phyloP scores from a whole-genome alignment of 2,329 filamentous ascomycete genomes.

The Dendrostoma leiphaemia region DNA sequence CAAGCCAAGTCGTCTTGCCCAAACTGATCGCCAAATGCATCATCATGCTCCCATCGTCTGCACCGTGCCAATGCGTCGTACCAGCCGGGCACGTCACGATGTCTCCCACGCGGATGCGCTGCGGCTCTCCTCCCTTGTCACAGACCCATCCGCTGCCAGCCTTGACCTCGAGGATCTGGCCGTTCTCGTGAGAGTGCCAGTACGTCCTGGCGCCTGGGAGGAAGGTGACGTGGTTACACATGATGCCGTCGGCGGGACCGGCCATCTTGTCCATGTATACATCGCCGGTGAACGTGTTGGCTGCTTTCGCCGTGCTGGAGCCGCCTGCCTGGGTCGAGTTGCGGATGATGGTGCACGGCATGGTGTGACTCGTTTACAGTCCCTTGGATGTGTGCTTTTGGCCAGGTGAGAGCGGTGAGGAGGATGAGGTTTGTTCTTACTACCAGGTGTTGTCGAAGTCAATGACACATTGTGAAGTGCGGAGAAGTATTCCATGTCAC shows the following conservation, averaged over 20 bases:
- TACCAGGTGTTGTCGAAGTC: too few relatives aligned
- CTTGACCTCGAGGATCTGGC: conserved; percentile 39
- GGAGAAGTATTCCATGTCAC: too few relatives aligned
- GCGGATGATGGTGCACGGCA: conserved; percentile 13
- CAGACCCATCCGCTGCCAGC: conserved; percentile 41
- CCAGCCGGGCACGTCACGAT: conserved; percentile 37
- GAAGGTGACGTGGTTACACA: conserved; percentile 35
- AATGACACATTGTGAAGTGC: too few relatives aligned
- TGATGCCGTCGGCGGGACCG: conserved; percentile 3
- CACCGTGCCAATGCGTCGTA: conserved; percentile 44
- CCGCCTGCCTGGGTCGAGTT: conserved; percentile 10
- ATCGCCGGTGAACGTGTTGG: conserved; percentile 13
- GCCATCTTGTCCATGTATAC: conserved; percentile 15
- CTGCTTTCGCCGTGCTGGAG: conserved; percentile 10
- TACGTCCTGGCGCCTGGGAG: conserved; percentile 40
- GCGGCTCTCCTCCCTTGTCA: conserved; percentile 35
- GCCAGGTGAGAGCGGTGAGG: too few relatives aligned
- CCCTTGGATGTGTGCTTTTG: too few relatives aligned
- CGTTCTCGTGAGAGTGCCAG: conserved; percentile 44
- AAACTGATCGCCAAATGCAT: conserved; percentile 36
- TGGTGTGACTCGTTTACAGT: too few relatives aligned
- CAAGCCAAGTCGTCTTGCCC: conserved; percentile 36
- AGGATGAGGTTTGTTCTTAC: too few relatives aligned
- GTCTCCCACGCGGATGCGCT: conserved; percentile 37
- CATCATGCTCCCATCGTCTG: conserved; percentile 37